These are phyloP conservation scores for Datura wrightii DNA, from an alignment of 257 asterid species.

Conservation along the genomic window DNA sequence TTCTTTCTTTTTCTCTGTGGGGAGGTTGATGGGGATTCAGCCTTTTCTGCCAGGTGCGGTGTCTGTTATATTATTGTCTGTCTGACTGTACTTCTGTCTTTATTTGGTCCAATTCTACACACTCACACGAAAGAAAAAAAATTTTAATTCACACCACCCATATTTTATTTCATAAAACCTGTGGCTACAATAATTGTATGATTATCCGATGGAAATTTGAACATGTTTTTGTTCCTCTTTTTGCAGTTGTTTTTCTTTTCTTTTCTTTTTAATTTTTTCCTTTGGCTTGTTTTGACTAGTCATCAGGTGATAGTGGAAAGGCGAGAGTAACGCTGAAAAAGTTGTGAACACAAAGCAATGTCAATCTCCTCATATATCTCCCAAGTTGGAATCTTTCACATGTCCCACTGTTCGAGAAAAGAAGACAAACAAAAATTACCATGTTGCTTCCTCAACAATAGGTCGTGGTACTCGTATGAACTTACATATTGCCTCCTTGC, in stretches of 20 bases:
- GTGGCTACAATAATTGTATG: not conserved
- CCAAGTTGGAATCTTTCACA: constrained; percentile 9
- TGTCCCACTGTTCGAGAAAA: not conserved
- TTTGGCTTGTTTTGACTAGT: constrained; percentile 16
- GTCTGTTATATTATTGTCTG: constrained; percentile 18
- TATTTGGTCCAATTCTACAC: not conserved
- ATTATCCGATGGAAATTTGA: not conserved
- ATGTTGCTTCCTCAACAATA: not conserved
- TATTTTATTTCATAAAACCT: not conserved
- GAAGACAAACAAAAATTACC: not conserved
- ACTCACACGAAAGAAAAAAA: not conserved
- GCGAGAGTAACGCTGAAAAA: constrained; percentile 21
- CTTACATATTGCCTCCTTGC: not conserved
- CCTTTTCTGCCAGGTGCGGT: constrained; percentile 23
- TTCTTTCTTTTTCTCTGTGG: not conserved
- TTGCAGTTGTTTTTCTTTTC: not conserved
- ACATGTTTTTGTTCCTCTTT: not conserved
- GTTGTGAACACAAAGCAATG: constrained; percentile 3
- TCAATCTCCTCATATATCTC: constrained; percentile 27
- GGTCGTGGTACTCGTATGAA: not conserved
- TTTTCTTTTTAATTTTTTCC: not conserved
- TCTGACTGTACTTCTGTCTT: not conserved
- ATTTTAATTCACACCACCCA: not conserved
- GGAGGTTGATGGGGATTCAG: constrained; percentile 31
- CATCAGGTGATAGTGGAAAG: constrained; percentile 30